These are phyloP conservation scores for Macrolepiota dolichaula DNA, from an alignment of 768 basidiomycete species.

Conservation along the genomic window DNA sequence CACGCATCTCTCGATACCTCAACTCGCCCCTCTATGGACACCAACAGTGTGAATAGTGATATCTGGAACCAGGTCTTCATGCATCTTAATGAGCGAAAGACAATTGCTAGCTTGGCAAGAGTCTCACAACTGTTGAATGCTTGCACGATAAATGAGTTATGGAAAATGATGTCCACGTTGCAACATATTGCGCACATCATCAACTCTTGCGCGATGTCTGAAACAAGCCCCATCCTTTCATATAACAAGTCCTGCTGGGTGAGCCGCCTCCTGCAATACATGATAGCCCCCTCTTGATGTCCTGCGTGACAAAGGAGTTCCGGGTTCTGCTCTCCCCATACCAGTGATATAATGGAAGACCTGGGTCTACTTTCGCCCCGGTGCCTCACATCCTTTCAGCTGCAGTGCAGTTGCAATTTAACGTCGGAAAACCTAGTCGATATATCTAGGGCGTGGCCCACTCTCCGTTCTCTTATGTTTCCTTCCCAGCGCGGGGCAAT, in stretches of 20 bases:
- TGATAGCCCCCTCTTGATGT: neutral
- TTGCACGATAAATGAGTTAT: neutral
- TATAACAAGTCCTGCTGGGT: neutral
- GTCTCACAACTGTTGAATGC: neutral
- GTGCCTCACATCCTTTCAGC: no score
- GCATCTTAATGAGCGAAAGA: neutral
- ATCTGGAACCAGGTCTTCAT: neutral
- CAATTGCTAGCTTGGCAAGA: neutral
- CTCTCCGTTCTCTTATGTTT: no score
- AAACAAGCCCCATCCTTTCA: neutral
- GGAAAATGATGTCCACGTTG: neutral
- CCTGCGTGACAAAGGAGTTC: neutral
- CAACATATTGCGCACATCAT: neutral
- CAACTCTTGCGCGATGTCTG: neutral
- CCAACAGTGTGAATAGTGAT: neutral
- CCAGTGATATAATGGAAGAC: no score
- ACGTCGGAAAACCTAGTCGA: no score
- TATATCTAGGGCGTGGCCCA: no score
- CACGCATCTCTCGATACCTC: no score
- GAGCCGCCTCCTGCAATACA: neutral
- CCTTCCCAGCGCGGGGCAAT: no score
- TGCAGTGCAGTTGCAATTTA: no score
- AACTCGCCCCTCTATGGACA: neutral
- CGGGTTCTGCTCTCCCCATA: no score
- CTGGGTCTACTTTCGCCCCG: no score